Evolutionary conservation across 164 flowering plant species (phyloP), one percentile per base, ranked within the genome.

Genomic region (Pachysandra terminalis): DNA sequence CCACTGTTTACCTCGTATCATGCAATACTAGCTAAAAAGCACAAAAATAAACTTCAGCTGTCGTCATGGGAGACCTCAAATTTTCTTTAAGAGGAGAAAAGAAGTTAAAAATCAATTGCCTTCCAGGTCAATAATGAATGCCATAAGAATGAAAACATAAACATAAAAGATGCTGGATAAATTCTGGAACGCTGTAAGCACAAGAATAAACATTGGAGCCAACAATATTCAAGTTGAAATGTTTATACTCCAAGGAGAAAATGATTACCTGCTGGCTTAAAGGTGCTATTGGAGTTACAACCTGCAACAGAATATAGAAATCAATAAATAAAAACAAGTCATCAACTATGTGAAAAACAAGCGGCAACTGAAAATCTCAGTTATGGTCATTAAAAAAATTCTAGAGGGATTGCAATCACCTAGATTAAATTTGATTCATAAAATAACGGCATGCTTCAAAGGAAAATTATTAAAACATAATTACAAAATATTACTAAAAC

Each of bases 271-370:
- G 98, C 78, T 95, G 98, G 85, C 97, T 90, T 27, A 93, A 78
- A 66, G 99, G 98, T 63, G 99, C 99, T 28, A 92, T 81, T 64
- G 99, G 97, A 59, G 97, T 89, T 62, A 95, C 90, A 75, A 95
- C 99, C 99, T 92, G 88, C 78, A 68, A 71, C 23, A 70, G 55
- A 62, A 64, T 32, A 7, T 7, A 21, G 49, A 37, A 59, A 25
- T 5, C 45, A 40, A 40, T 40, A 53, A 61, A 56, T 17, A 56
- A 66, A 13, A 19, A 51, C 61, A 19, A 60, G 62, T 72, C 65
- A 59, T 64, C 35, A 32, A 56, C 52, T 6, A 60, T 9, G 35
- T 16, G 16, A 0, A 61, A 48, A 3, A 17, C 7, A 21, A 8
- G n/a, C n/a, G 16, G 21, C n/a, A 5, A 25, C 40, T 12, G 45